Percentiles rank a stretch among this genome's conserved stretches.
These are phyloP conservation scores for Trichocladium antarcticum DNA, from an alignment of 495 filamentous ascomycete genomes.

Conservation along the genomic window DNA sequence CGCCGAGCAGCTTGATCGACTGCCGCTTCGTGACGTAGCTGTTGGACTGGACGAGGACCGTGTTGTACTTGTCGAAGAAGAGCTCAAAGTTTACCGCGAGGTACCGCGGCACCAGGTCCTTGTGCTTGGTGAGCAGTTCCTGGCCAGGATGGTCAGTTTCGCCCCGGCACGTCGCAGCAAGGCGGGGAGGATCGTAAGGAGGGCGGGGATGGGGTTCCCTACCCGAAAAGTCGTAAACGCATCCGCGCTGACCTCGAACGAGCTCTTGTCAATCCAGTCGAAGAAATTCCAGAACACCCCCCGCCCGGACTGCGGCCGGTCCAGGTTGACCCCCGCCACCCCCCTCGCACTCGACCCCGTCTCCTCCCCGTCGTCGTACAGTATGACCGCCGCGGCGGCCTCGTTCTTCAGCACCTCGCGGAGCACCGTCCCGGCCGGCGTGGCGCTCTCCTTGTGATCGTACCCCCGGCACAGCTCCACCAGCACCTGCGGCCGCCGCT, in stretches of 20 bases:
- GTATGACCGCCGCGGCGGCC: constrained; percentile 71
- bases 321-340: constrained; percentile 55
- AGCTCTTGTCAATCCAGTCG: constrained; percentile 86
- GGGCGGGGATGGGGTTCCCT: constrained; percentile 19
- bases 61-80: constrained; percentile 88
- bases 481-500: constrained; percentile 74
- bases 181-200: constrained; percentile 1
- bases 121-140: constrained; percentile 93
- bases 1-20: constrained; percentile 92
- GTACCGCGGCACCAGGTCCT: constrained; percentile 74
- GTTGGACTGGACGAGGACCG: constrained; percentile 73
- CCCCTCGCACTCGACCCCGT: constrained; percentile 41
- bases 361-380: constrained; percentile 76
- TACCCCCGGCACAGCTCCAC: constrained; percentile 85
- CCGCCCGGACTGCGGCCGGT: constrained; percentile 53
- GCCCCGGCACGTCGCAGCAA: too few relatives aligned
- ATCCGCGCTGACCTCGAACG: constrained; percentile 94
- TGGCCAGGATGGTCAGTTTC: constrained; percentile 24
- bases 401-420: constrained; percentile 89
- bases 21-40: constrained; percentile 98
- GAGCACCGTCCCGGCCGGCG: constrained; percentile 82
- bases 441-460: constrained; percentile 78
- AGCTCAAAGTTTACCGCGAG: constrained; percentile 75
- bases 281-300: constrained; percentile 98
- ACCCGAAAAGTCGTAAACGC: constrained; percentile 95